Evolutionary conservation across 2,329 filamentous ascomycete species (phyloP), one percentile per base, ranked within the genome.

Genomic region (Orbilia oligospora): DNA sequence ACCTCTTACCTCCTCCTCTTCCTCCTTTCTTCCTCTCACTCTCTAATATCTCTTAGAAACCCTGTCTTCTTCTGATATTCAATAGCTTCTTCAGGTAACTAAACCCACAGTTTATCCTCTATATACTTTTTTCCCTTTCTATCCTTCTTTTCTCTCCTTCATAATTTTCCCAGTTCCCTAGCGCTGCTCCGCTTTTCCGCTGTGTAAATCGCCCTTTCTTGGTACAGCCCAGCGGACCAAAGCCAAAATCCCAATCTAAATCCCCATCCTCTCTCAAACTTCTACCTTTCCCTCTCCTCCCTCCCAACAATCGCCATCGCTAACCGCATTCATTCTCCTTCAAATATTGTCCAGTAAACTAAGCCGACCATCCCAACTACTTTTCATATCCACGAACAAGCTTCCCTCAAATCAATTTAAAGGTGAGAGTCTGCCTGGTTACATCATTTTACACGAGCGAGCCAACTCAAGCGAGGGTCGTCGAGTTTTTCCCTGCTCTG

Each of bases 271-370:
- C 3, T 61, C 70, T 56, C 46, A 64, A 36, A 41, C 69, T 58
- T 65, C 61, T 49, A 64, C 68, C 18, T 51, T 10, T 46, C n/a
- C 41, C 18, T 46, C 18, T n/a, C 44, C 18, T 46, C 44, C 44
- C 24, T 66, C 30, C 22, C 36, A 58, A 56, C 67, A 46, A 67
- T 77, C 63, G 67, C 68, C 73, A 76, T 76, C 73, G 61, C 73
- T 77, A 77, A 77, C 73, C 73, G 61, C 73, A 71, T 68, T 77
- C 73, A 77, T 71, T 77, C 65, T 33, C 61, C 73, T 48, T 71
- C 61, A 30, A 58, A 68, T 38, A 38, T 53, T 30, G 53, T 41
- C 30, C 44, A 69, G 53, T 38, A 30, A 53, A 44, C 24, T n/a
- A 70, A 38, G 55, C 41, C 66, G 38, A 51, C 49, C 66, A 48